Evolutionary conservation across 176 grass and related monocot genomes (phyloP).

Genomic region (Aechmea fasciata): DNA sequence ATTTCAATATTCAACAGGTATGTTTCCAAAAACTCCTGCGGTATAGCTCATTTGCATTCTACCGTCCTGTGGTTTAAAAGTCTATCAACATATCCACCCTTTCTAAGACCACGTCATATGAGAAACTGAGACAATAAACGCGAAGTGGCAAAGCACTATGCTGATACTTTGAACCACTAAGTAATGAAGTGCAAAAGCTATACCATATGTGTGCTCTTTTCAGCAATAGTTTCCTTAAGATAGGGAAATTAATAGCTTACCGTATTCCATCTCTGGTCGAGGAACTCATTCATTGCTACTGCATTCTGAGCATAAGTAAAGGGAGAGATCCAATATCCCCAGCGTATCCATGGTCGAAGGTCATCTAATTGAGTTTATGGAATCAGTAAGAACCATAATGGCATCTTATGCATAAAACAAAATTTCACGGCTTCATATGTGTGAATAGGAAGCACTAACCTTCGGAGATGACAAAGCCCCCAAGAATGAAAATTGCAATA

Average conservation of each 20-base stretch:
- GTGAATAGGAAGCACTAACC: conserved; percentile 34
- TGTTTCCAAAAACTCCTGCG: too few relatives aligned
- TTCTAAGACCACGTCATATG: too few relatives aligned
- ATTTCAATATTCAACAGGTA: too few relatives aligned
- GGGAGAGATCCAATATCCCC: conserved; percentile 59
- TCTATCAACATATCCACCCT: too few relatives aligned
- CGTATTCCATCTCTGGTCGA: conserved; percentile 74
- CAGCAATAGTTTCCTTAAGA: not conserved
- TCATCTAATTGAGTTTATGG: conserved; percentile 28
- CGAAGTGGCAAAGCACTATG: not conserved
- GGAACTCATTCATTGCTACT: conserved; percentile 51
- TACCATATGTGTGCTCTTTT: too few relatives aligned
- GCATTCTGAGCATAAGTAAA: conserved; percentile 68
- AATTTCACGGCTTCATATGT: conserved; percentile 6
- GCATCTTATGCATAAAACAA: conserved; percentile 7
- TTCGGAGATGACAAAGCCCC: conserved; percentile 84
- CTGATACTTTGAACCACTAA: not conserved
- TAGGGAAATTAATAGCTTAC: conserved; percentile 33
- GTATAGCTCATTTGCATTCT: too few relatives aligned
- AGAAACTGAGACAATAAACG: too few relatives aligned
- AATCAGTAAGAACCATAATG: conserved; percentile 17
- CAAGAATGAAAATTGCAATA: conserved; percentile 57
- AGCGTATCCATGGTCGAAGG: conserved; percentile 56
- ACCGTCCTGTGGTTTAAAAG: too few relatives aligned
- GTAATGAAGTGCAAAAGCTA: not conserved